Evolutionary conservation across 192 early-diverging fungal genomes (phyloP).

Genomic region (Umbelopsis sp.): DNA sequence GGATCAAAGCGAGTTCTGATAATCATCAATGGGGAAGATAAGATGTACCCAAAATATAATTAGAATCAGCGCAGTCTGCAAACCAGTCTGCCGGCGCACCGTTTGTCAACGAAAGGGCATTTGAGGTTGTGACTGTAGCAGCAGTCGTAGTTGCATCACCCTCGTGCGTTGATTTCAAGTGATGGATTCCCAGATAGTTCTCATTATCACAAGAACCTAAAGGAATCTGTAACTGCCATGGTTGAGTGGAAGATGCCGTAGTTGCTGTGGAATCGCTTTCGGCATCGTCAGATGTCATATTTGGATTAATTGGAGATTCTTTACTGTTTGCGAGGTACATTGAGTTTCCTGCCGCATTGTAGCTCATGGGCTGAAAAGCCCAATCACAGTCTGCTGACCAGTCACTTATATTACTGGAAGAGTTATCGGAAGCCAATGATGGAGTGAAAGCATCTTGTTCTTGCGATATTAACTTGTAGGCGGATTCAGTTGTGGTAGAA

Average conservation of each 20-base stretch:
- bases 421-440: conserved; percentile 1
- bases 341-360: not conserved
- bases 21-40: too few species aligned
- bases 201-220: not conserved
- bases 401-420: not conserved
- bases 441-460: conserved; percentile 10
- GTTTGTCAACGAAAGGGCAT: not conserved
- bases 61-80: conserved; percentile 1
- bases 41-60: conserved; percentile 8
- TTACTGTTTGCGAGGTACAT: not conserved
- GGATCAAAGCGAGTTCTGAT: not conserved
- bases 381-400: conserved; percentile 13
- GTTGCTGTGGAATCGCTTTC: conserved; percentile 6
- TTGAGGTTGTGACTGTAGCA: not conserved
- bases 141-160: not conserved
- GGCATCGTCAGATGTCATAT: not conserved
- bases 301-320: not conserved
- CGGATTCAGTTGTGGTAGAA: not conserved
- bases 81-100: conserved; percentile 1
- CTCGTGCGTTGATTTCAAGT: not conserved
- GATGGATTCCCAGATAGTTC: conserved; percentile 6
- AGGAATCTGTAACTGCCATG: conserved; percentile 3
- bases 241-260: not conserved
- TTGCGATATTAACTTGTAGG: conserved; percentile 4
- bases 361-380: not conserved